Evolutionary conservation across 805 yeast genomes (phyloP), one percentile per base, ranked within the genome.

Genomic region (Suhomyces xylopsoci): DNA sequence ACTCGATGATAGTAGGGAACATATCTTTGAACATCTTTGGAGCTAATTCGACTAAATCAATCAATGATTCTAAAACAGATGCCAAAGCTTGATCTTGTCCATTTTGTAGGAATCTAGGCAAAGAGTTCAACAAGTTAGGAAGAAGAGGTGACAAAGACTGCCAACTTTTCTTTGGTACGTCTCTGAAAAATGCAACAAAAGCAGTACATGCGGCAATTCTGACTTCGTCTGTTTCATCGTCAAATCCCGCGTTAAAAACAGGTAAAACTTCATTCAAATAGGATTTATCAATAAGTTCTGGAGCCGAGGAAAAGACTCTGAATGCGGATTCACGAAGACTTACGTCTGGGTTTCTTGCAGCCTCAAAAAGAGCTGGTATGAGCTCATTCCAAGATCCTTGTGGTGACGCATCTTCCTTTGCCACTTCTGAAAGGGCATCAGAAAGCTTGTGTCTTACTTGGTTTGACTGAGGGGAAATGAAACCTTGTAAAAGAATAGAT

Each of bases 391-490:
- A 93, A 4, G 76, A 68, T 4, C 78, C 79, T 20, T 75, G 76
- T 17, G 73, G 77, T 3, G 73, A 62, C 12, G 81, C 85, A 53
- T 83, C 87, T 46, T 76, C 80, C 62, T 85, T 84, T 1, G 97
- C 96, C 45, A 93, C 82, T 70, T 92, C 98, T 0, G 97, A 89
- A 47, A 94, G 87, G 7, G 96, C 96, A 74, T 94, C 99, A 2
- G 97, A 85, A 47, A 94, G 74, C 65, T 93, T 94, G 69, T 93
- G 97, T 66, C 97, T 84, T 30, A 90, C 90, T 56, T 81, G 82
- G 55, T 82, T 83, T n/a, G 87, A 74, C 65, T 86, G 90, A 54
- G 79, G 85, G 9, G 83, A 67, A 3, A 81, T 66, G 62, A 93
- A 90, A 14, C 97, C 98, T 53, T 80, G 80, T 58, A 92, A 76